Evolutionary conservation across 2,329 filamentous ascomycete species (phyloP).

Genomic region (Apiospora rasikravindrae): DNA sequence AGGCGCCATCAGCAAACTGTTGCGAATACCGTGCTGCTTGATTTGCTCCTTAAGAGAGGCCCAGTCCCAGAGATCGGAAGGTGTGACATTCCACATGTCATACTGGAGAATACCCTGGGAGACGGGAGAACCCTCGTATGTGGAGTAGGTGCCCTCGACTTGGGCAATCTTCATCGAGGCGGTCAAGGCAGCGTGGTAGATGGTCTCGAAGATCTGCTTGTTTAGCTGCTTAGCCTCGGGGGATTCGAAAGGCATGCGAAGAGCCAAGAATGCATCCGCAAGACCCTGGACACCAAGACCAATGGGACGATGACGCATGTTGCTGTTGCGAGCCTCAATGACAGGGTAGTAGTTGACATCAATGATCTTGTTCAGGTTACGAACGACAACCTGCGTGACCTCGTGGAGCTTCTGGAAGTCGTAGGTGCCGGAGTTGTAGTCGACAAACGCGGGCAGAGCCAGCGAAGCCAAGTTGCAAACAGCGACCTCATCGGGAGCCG

Average conservation of each 20-base stretch:
- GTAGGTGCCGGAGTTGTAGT: constrained; percentile 82
- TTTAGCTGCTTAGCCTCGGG: constrained; percentile 92
- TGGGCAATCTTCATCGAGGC: constrained; percentile 87
- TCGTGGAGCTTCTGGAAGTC: constrained; percentile 98
- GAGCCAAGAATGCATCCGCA: constrained; percentile 95
- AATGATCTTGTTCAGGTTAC: constrained; percentile 97
- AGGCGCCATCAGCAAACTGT: constrained; percentile 91
- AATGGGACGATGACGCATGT: constrained; percentile 95
- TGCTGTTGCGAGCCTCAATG: constrained; percentile 89
- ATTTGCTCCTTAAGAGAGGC: constrained; percentile 85
- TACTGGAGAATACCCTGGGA: constrained; percentile 97
- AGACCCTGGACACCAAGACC: constrained; percentile 97
- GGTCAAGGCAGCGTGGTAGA: constrained; percentile 94
- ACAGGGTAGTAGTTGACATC: constrained; percentile 99
- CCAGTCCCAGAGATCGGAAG: constrained; percentile 97
- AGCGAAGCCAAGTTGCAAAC: constrained; percentile 98
- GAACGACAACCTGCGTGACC: constrained; percentile 88
- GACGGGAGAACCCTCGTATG: constrained; percentile 91
- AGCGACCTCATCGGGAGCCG: constrained; percentile 94
- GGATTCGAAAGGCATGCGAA: constrained; percentile 96
- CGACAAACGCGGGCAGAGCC: constrained; percentile 87
- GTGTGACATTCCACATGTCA: constrained; percentile 97
- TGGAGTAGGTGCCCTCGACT: constrained; percentile 82
- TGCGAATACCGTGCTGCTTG: constrained; percentile 90
- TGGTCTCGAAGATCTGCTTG: constrained; percentile 98